These are phyloP conservation scores for Trichophyton verrucosum DNA, from an alignment of 2,329 filamentous ascomycete genomes.

Conservation along the genomic window DNA sequence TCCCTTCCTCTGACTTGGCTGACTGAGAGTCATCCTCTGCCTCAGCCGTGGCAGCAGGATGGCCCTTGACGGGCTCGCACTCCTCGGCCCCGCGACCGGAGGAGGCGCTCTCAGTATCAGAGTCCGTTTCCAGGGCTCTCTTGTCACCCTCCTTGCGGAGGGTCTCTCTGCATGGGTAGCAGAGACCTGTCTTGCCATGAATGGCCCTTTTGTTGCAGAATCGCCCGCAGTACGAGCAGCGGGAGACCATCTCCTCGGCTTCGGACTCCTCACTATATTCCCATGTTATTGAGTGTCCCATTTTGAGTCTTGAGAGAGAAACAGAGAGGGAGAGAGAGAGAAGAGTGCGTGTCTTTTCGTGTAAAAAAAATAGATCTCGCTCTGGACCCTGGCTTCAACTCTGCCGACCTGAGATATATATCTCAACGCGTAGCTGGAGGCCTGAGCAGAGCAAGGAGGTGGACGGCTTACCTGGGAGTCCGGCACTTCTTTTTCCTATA, in stretches of 20 bases:
- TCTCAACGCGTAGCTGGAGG: not conserved
- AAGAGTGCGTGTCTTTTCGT: not conserved
- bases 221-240: constrained; percentile 15
- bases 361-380: not conserved
- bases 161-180: constrained; percentile 10
- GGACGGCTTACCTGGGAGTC: constrained; percentile 1
- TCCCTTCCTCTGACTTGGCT: not conserved
- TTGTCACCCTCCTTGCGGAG: constrained; percentile 7
- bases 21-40: constrained; percentile 8
- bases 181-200: constrained; percentile 10
- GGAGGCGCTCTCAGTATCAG: constrained; percentile 3
- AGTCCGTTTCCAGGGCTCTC: constrained; percentile 2
- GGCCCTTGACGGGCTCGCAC: not conserved
- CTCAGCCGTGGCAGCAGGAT: not conserved
- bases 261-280: constrained; percentile 12
- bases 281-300: constrained; percentile 11
- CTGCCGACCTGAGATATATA: not conserved
- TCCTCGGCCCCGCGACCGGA: not conserved
- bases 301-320: constrained; percentile 6
- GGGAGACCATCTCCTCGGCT: constrained; percentile 11
- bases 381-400: not conserved
- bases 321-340: too few species aligned
- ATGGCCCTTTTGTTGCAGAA: constrained; percentile 10
- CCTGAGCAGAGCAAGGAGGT: not conserved
- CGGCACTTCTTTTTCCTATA: not conserved